Percentiles rank a stretch among this genome's conserved stretches.
phyloP scores from a whole-genome alignment of 192 early-diverging fungal species.

The Pecoramyces ruminantium region DNA sequence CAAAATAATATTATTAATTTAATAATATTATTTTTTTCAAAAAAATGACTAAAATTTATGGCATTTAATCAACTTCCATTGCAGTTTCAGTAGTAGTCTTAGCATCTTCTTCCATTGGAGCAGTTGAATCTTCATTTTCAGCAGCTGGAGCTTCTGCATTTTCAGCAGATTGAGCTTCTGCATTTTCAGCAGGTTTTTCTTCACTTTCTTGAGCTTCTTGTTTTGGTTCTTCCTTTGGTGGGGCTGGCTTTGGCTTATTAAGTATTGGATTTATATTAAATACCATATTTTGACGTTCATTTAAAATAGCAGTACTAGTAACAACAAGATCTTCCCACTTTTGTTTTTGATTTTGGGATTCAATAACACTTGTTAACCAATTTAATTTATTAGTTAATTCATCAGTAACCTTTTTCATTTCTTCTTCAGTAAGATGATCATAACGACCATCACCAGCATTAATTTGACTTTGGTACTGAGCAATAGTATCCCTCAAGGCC shows the following conservation, averaged over 20 bases:
- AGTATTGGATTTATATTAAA: conserved; percentile 63
- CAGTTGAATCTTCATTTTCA: not conserved
- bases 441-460: conserved; percentile 62
- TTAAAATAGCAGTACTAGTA: conserved; percentile 48
- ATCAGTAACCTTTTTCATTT: conserved; percentile 65
- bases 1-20: too few relatives aligned
- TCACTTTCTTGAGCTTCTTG: not conserved
- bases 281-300: conserved; percentile 42
- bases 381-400: conserved; percentile 54
- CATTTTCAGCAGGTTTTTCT: not conserved
- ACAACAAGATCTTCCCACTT: conserved; percentile 64
- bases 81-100: not conserved
- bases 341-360: conserved; percentile 50
- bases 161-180: not conserved
- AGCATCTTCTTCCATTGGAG: not conserved
- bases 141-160: not conserved
- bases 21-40: too few relatives aligned
- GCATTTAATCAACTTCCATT: not conserved
- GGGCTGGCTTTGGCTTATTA: conserved; percentile 78
- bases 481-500: conserved; percentile 60
- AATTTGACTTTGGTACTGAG: conserved; percentile 52
- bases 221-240: conserved; percentile 7
- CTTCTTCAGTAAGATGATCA: conserved; percentile 67
- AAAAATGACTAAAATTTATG: too few relatives aligned
- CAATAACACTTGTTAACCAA: conserved; percentile 72